These are phyloP conservation scores for Garcia nutans DNA, from an alignment of 345 rosid species.

Conservation along the genomic window DNA sequence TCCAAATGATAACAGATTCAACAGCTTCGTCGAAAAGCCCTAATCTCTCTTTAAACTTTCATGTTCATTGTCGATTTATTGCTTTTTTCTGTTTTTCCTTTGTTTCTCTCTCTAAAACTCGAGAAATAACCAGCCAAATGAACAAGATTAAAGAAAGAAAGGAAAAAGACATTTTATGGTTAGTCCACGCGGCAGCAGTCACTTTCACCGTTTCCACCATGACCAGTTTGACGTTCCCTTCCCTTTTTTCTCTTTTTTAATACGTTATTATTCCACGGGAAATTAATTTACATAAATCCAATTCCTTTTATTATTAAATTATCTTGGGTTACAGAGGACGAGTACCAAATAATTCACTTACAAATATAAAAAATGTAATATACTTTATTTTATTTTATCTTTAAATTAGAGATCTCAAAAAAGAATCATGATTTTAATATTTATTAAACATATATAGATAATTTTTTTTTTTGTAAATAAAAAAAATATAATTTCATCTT, in stretches of 20 bases:
- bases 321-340: too few relatives aligned
- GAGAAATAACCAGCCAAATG: not conserved
- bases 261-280: too few relatives aligned
- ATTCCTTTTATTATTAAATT: too few relatives aligned
- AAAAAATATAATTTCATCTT: not conserved
- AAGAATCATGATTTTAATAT: too few relatives aligned
- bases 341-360: too few relatives aligned
- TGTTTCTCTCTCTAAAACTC: not conserved
- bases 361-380: too few relatives aligned
- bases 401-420: too few relatives aligned
- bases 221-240: not conserved
- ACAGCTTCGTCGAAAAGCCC: not conserved
- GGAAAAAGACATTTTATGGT: not conserved
- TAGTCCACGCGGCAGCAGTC: slow-evolving; percentile 10
- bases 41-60: not conserved
- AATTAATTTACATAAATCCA: too few relatives aligned
- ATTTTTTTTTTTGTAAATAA: too few relatives aligned
- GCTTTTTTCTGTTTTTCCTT: not conserved
- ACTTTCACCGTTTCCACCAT: not conserved
- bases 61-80: too few relatives aligned
- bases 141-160: not conserved
- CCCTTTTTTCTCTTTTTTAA: not conserved
- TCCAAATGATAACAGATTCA: not conserved
- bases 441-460: too few relatives aligned
- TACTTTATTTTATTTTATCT: too few relatives aligned